Evolutionary conservation across 176 grass and related monocot species (phyloP), one percentile per base, ranked within the genome.

Genomic region (Oryza brachyantha): DNA sequence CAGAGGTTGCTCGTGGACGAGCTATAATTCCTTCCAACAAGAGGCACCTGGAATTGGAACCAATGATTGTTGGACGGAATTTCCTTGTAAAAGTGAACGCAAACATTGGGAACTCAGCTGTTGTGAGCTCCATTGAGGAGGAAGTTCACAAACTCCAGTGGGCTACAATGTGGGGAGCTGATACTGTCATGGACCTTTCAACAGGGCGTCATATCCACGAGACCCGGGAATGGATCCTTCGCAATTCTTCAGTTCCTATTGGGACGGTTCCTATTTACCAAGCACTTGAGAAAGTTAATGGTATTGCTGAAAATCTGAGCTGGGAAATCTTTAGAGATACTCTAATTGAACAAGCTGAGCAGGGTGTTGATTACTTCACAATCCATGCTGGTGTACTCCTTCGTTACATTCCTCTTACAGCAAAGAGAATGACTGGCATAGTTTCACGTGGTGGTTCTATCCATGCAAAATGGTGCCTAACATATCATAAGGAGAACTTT

Each of bases 111-210:
- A 98, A 98, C 75, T 98, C 92, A 6, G 92, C 90, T 73, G 92
- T 98, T 62, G 85, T 90, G 61, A 94, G 91, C 85, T 94, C 92
- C 62, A 98, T 98, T 5, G 95, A 98, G 84, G 95, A 98, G 60
- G 95, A 98, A 78, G 95, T 98, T 48, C 92, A 94, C 84, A 98
- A 98, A 78, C 92, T 98, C 85, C 89, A 98, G 76, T 98, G 95
- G 95, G 95, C 95, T 12, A 98, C 95, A 79, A 98, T 98, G 95
- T 98, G 95, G 92, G 95, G 90, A 74, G 95, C 95, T 68, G 95
- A 98, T 70, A 98, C 92, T 52, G 85, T 94, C 63, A 98, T 98
- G 95, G 95, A 98, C 86, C 95, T 98, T 77, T 98, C 95, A 34
- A 98, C 92, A 41, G 95, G 95, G 66, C 85, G 83, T 29, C 95